Percentiles rank a stretch among this genome's conserved stretches.
Conservation (phyloP, 768 basidiomycete species). For the Psilocybe sp. region DNA sequence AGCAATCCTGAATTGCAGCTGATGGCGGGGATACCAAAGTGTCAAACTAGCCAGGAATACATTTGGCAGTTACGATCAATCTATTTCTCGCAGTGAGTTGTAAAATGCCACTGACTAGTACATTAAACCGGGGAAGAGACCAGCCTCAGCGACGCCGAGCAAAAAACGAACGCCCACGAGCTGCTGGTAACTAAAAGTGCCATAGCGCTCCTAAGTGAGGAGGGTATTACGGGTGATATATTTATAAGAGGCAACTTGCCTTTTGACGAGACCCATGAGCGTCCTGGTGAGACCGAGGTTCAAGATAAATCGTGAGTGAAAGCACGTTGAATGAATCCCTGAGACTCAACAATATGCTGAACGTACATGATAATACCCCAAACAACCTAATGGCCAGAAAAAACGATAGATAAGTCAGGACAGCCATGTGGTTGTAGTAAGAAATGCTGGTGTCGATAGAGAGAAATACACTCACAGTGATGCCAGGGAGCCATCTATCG, state of each 20-base stretch:
- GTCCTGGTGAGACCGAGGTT: slow-evolving; percentile 33
- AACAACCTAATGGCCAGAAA: slow-evolving; percentile 28
- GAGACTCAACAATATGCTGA: neutral
- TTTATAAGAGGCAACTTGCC: slow-evolving; percentile 28
- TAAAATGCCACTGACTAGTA: slow-evolving; percentile 52
- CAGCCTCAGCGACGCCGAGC: slow-evolving; percentile 67
- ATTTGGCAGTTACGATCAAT: too few relatives aligned
- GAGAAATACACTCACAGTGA: slow-evolving; percentile 42
- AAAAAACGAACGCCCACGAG: slow-evolving; percentile 55
- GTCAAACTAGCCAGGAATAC: slow-evolving; percentile 39
- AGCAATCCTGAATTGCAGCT: slow-evolving; percentile 57
- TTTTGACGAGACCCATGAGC: slow-evolving; percentile 67
- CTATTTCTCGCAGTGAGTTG: neutral
- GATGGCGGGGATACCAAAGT: slow-evolving; percentile 66
- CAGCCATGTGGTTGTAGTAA: neutral
- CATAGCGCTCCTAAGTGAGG: neutral
- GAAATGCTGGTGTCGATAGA: neutral
- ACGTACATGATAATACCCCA: slow-evolving; percentile 67
- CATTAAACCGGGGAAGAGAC: slow-evolving; percentile 69
- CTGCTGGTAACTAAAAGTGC: slow-evolving; percentile 49
- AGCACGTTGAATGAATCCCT: slow-evolving; percentile 1
- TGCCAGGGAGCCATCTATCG: slow-evolving; percentile 58
- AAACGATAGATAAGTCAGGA: neutral
- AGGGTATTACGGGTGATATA: neutral
- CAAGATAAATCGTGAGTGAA: neutral